Evolutionary conservation across 2,329 filamentous ascomycete genomes (phyloP).

Genomic region (Tolypocladium capitatum): DNA sequence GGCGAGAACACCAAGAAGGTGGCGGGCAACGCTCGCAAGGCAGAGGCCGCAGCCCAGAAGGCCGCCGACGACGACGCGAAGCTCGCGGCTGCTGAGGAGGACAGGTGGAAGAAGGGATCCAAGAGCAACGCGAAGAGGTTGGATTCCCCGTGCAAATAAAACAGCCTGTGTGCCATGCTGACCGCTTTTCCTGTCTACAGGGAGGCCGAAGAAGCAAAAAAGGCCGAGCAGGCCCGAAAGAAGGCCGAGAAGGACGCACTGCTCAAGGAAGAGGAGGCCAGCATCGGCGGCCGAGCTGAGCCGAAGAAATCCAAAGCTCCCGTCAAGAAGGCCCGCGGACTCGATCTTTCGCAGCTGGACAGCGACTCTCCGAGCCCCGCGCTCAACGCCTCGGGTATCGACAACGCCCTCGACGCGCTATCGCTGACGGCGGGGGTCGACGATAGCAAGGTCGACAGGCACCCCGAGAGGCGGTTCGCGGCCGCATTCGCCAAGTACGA

Average conservation of each 20-base stretch:
- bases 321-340: constrained; percentile 55
- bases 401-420: constrained; percentile 83
- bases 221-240: constrained; percentile 75
- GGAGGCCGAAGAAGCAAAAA: constrained; percentile 41
- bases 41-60: constrained; percentile 73
- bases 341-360: constrained; percentile 67
- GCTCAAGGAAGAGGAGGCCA: constrained; percentile 69
- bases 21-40: constrained; percentile 82
- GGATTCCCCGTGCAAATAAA: constrained; percentile 13
- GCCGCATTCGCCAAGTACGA: constrained; percentile 76
- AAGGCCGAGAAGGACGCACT: constrained; percentile 86
- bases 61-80: constrained; percentile 56
- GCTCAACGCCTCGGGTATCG: constrained; percentile 77
- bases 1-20: constrained; percentile 80
- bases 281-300: constrained; percentile 38
- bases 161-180: neutral
- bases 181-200: constrained; percentile 8
- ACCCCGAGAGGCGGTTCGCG: constrained; percentile 78
- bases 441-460: constrained; percentile 63
- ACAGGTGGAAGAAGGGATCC: constrained; percentile 72
- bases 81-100: constrained; percentile 53
- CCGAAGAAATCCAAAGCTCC: constrained; percentile 58
- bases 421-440: constrained; percentile 45
- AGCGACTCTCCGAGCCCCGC: constrained; percentile 40
- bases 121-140: constrained; percentile 85